phyloP scores from a whole-genome alignment of 345 rosid species.

The Syzygium jambos region DNA sequence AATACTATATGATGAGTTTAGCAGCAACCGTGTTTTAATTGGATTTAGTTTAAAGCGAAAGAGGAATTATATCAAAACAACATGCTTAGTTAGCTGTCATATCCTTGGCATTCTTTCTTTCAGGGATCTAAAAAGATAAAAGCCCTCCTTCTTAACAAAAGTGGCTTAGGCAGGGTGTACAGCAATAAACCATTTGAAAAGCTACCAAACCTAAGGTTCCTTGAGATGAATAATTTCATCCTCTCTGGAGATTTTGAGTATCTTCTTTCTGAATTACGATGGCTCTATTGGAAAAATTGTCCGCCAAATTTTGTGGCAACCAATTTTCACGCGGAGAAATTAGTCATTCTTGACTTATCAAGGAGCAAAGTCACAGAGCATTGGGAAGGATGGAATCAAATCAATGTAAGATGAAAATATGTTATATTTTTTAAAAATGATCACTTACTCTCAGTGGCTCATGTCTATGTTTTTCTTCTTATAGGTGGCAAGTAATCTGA shows the following conservation, averaged over 20 bases:
- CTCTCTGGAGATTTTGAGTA: background rate
- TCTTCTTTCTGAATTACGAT: background rate
- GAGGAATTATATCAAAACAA: no score
- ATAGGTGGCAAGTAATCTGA: slow-evolving; percentile 1
- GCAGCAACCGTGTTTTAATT: no score
- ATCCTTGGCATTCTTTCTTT: background rate
- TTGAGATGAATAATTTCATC: background rate
- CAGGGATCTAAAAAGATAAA: background rate
- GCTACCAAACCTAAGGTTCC: background rate
- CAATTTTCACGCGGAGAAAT: background rate
- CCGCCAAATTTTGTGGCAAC: background rate
- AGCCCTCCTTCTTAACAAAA: background rate
- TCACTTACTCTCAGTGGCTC: background rate
- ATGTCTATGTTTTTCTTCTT: background rate
- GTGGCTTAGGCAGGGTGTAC: background rate
- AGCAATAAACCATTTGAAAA: background rate
- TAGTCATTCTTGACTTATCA: background rate
- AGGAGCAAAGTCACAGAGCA: background rate
- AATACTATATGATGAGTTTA: no score
- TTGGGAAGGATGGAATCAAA: background rate
- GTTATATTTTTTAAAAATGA: no score
- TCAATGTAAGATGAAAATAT: background rate
- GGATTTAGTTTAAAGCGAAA: no score
- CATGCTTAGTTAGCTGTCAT: background rate
- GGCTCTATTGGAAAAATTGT: background rate